Evolutionary conservation across 2,329 filamentous ascomycete genomes (phyloP).

Genomic region (Thyridium curvatum): DNA sequence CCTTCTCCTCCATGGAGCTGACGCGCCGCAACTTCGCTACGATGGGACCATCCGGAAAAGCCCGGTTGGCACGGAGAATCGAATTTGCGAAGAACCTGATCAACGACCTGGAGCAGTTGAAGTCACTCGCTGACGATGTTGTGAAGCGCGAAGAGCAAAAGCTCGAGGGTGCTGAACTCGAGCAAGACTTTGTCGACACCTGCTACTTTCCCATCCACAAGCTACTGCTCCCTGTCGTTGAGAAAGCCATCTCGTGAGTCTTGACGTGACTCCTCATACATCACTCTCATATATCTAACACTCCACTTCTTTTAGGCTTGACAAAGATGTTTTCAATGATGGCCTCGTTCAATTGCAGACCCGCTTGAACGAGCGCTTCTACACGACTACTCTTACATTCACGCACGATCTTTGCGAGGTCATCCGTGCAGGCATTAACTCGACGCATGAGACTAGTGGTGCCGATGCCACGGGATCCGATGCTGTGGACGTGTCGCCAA

Average conservation of each 20-base stretch:
- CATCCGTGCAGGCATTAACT: constrained; percentile 47
- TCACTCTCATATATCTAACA: constrained; percentile 7
- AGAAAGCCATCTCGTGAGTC: constrained; percentile 75
- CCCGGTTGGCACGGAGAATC: constrained; percentile 73
- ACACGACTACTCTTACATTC: constrained; percentile 52
- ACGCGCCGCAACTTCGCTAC: constrained; percentile 92
- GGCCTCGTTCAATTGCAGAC: constrained; percentile 43
- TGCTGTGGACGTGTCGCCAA: constrained; percentile 42
- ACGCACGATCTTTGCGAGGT: constrained; percentile 49
- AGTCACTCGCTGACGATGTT: constrained; percentile 61
- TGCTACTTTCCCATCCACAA: constrained; percentile 87
- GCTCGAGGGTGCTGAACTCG: constrained; percentile 66
- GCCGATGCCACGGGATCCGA: constrained; percentile 21
- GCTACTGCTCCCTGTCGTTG: constrained; percentile 69
- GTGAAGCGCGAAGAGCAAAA: constrained; percentile 74
- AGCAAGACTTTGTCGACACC: constrained; percentile 75
- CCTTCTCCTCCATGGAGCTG: constrained; percentile 95
- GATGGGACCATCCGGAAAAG: constrained; percentile 80
- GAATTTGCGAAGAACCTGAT: constrained; percentile 77
- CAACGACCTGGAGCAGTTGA: constrained; percentile 71
- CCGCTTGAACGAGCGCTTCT: constrained; percentile 48
- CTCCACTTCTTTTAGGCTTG: constrained; percentile 42
- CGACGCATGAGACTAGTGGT: constrained; percentile 20
- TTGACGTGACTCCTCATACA: background rate
- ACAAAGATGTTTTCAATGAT: constrained; percentile 53